Base-by-base conservation (phyloP, 1,284 basidiomycete species). In the Trametes sp. region DNA sequence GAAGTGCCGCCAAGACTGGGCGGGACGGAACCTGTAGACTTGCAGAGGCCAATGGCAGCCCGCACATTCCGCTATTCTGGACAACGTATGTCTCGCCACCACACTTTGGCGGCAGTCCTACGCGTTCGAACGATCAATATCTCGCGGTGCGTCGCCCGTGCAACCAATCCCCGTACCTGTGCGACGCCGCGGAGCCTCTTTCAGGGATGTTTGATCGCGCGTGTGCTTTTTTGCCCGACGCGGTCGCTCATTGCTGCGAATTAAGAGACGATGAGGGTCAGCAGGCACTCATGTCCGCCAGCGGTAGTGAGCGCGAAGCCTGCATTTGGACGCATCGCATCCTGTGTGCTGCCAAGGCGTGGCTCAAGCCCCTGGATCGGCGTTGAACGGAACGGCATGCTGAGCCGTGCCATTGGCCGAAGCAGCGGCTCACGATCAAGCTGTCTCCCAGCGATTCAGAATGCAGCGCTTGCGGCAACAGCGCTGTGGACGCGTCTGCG, bases 121-220 rank as follows among this genome's bases (percentile, higher is more conserved):
- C 46, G n/a, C 33, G 61, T 46, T 61, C 64, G 50, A 9, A 57
- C 38, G 50, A 51, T 60, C 61, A 61, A 61, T 46, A 61, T 65
- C 61, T 57, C 33, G 61, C 33, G 29, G 13, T 13, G 23, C 6
- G 36, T 29, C 8, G 28, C 16, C 35, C 45, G 36, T 50, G 45
- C 46, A 54, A 49, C 59, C 59, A 60, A 60, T 60, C 45, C 46
- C 21, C 10, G 33, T 21, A 41, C 45, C 23, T 23, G 36, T 48
- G 36, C 24, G 36, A 26, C 28, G 28, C 45, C n/a, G 3, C 52
- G 59, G 52, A 41, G 24, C 38, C 52, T 50, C 36, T 50, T 36
- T 28, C 28, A 28, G 13, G 26, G 36, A 41, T 33, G 10, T 41
- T 26, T 46, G 28, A 26, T 35, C 46, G 52, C 26, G 52, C 28